phyloP scores from a whole-genome alignment of 2,329 filamentous ascomycete species.

The Aschersonia sp. region DNA sequence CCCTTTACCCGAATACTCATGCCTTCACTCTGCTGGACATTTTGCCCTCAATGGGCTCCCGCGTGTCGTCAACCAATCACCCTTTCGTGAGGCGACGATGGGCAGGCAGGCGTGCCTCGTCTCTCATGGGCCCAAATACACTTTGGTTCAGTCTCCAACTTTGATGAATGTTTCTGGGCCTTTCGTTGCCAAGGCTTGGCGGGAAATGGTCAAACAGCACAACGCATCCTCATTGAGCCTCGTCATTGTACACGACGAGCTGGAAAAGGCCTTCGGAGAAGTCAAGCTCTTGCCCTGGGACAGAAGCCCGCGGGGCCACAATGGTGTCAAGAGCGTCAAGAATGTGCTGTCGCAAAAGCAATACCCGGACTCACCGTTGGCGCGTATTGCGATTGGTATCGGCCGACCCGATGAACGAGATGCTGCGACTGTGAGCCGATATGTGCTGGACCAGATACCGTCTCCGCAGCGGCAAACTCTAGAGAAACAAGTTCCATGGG shows the following conservation, averaged over 20 bases:
- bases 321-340: conserved; percentile 56
- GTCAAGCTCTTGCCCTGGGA: conserved; percentile 50
- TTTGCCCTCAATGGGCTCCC: conserved; percentile 51
- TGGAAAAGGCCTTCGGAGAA: conserved; percentile 57
- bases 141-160: conserved; percentile 58
- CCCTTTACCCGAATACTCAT: conserved; percentile 57
- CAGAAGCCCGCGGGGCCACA: conserved; percentile 54
- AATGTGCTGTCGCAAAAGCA: conserved; percentile 27
- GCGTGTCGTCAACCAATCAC: conserved; percentile 26
- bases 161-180: conserved; percentile 77
- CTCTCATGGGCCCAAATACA: conserved; percentile 37
- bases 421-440: conserved; percentile 51
- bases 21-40: conserved; percentile 81
- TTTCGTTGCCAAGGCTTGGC: conserved; percentile 53
- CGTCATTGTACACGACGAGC: conserved; percentile 77
- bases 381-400: conserved; percentile 68
- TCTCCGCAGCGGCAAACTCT: conserved; percentile 33
- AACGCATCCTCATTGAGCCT: conserved; percentile 29
- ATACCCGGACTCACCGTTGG: conserved; percentile 28
- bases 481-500: conserved; percentile 33
- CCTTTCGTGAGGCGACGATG: conserved; percentile 30
- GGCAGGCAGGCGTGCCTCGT: conserved; percentile 37
- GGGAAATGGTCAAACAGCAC: conserved; percentile 30
- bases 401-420: conserved; percentile 64
- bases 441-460: conserved; percentile 61